phyloP scores from a whole-genome alignment of 2,329 filamentous ascomycete genomes.

The Cytospora schulzeri region DNA sequence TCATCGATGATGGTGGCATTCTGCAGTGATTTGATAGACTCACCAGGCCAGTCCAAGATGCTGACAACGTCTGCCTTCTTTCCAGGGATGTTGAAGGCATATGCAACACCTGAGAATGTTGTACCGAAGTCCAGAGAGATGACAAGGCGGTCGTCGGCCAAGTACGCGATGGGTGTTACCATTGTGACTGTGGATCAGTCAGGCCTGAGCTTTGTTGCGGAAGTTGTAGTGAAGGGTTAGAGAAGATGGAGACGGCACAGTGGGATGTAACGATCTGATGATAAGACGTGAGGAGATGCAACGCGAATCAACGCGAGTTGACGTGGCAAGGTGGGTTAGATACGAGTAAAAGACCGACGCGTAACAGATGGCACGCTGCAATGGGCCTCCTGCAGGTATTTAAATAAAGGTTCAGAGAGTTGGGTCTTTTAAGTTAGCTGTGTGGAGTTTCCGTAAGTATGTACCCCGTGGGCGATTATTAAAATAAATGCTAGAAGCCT shows the following conservation, averaged over 20 bases:
- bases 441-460: too few species aligned
- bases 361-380: too few species aligned
- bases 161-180: background rate
- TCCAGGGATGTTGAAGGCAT: constrained; percentile 19
- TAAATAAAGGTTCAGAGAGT: too few species aligned
- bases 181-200: background rate
- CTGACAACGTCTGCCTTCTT: background rate
- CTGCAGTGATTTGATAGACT: background rate
- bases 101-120: constrained; percentile 34
- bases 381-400: too few species aligned
- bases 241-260: background rate
- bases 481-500: too few species aligned
- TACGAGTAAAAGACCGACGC: too few species aligned
- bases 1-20: background rate
- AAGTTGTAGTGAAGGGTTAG: background rate
- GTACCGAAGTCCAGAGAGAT: constrained; percentile 29
- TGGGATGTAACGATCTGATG: background rate
- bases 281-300: too few species aligned
- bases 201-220: background rate
- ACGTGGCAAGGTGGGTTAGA: too few species aligned
- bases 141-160: constrained; percentile 20
- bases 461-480: too few species aligned
- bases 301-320: too few species aligned
- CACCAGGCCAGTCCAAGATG: constrained; percentile 16
- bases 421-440: too few species aligned